A percentile compares a stretch with the other conserved stretches of the same genome.
Conservation (phyloP, 2,329 filamentous ascomycete species). For the Neodidymelliopsis sp. region DNA sequence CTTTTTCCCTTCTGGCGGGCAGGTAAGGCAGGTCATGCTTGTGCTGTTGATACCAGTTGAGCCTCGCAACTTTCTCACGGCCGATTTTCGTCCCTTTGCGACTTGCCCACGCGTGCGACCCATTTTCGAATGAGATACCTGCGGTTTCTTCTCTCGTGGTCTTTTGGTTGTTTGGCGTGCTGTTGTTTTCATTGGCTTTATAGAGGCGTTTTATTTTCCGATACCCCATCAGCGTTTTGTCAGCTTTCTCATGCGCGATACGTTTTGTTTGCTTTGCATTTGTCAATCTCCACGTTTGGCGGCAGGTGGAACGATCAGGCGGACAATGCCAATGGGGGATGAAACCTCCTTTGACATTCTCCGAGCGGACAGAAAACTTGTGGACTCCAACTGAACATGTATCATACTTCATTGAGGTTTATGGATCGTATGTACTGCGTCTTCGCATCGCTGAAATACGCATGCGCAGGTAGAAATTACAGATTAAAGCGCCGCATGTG, state of each 20-base stretch:
- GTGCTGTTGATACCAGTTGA: slow-evolving; percentile 23
- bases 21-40: slow-evolving; percentile 33
- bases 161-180: too few species aligned
- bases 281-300: too few species aligned
- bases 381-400: slow-evolving; percentile 10
- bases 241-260: not conserved
- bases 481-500: slow-evolving; percentile 10
- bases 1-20: slow-evolving; percentile 10
- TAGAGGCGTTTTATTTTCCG: slow-evolving; percentile 18
- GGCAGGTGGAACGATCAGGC: not conserved
- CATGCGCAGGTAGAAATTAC: slow-evolving; percentile 11
- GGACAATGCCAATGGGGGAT: slow-evolving; percentile 1
- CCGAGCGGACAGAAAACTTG: slow-evolving; percentile 16
- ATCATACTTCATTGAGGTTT: slow-evolving; percentile 23
- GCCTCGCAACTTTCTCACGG: slow-evolving; percentile 9
- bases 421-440: slow-evolving; percentile 15
- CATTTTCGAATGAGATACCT: slow-evolving; percentile 2
- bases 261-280: not conserved
- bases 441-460: slow-evolving; percentile 27
- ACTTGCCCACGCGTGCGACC: slow-evolving; percentile 24
- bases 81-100: slow-evolving; percentile 20
- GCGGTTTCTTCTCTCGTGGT: not conserved
- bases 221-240: slow-evolving; percentile 18
- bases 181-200: slow-evolving; percentile 16
- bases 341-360: slow-evolving; percentile 6